Base-by-base conservation (phyloP, 1,284 basidiomycete genomes). In the Sporisorium scitamineum region DNA sequence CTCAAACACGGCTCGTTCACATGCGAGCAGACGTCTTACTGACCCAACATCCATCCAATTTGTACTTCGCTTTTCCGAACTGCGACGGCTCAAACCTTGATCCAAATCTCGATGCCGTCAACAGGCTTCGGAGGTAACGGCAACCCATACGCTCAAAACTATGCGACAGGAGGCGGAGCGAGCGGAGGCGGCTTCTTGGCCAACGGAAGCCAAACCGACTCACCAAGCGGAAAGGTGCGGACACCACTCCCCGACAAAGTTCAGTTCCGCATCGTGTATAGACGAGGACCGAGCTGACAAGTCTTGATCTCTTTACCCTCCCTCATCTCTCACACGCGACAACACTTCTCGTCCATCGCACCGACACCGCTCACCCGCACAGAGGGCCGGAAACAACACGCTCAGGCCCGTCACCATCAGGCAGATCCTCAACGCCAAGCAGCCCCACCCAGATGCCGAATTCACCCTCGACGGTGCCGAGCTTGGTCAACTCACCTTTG, bases 361-460 rank as follows among this genome's bases (percentile, higher is more conserved):
- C 18, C 16, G n/a, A 32, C n/a, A 27, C 16, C 22, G 16, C 22
- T 26, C 27, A 27, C 20, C 50, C 39, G 20, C 41, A 37, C 61
- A 76, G 76, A 58, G 69, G 29, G 58, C 73, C 44, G 76, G 75
- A 55, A 80, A 82, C 61, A 81, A 85, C 62, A 78, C 78, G 13
- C 85, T 97, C 27, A 90, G 95, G 50, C 94, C 96, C 6, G 90
- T 97, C 50, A 96, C 93, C 4, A 89, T 95, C 78, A 89, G 91
- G 59, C 94, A 97, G 85, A 88, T 97, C 53, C 81, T 89, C 52
- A 89, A 90, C 73, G 93, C 95, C 2, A 88, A 88, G 34, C 94
- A 97, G 87, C 89, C 91, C 7, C 93, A 97, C 83, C 88, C 91
- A 0, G 95, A 98, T 76, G 91, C 94, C 1, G 93, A 95, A 57